Base-by-base conservation (phyloP, 805 yeast species). In the Lachancea meyersii region DNA sequence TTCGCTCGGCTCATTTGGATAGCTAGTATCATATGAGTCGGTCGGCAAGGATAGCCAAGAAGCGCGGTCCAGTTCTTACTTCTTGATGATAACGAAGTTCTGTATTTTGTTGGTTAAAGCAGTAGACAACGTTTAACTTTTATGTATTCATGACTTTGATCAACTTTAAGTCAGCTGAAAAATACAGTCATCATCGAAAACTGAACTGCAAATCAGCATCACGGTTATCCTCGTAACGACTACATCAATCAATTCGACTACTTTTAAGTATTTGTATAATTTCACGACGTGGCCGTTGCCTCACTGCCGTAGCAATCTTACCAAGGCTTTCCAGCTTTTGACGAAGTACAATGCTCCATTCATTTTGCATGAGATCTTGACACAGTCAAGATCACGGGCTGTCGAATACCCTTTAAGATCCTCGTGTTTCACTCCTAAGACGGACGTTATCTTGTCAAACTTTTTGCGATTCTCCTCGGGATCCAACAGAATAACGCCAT, bases 401-500 rank as follows among this genome's bases (percentile, higher is more conserved):
- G 27, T 13, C 13, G 21, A 16, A 38, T 19, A 34, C 20, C 28
- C 21, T n/a, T 26, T 26, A 6, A 28, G 17, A n/a, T 26, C 9
- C 4, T 17, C 14, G 3, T 19, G 28, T 6, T 26, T 20, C 16
- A 52, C 17, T 2, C 40, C 40, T 24, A 36, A 13, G 5, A 26
- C 17, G 11, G 33, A 22, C 4, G 52, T 38, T n/a, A 58, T 34
- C 28, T 49, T 52, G 11, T 24, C n/a, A 40, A 54, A 54, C 34
- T 57, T 58, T 20, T 44, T 23, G n/a, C 36, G 38, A 26, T 53
- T 47, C 16, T 41, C 43, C 5, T 16, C 16, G n/a, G 60, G 60
- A 42, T 55, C 47, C 7, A 58, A 9, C 26, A 59, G 27, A 14
- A 60, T 38, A 10, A 56, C 44, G 11, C 64, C 64, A 41, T 57